Percentiles rank a stretch among this genome's conserved stretches.
Conservation (phyloP, 2,329 filamentous ascomycete genomes). For the Diaporthe australafricana region DNA sequence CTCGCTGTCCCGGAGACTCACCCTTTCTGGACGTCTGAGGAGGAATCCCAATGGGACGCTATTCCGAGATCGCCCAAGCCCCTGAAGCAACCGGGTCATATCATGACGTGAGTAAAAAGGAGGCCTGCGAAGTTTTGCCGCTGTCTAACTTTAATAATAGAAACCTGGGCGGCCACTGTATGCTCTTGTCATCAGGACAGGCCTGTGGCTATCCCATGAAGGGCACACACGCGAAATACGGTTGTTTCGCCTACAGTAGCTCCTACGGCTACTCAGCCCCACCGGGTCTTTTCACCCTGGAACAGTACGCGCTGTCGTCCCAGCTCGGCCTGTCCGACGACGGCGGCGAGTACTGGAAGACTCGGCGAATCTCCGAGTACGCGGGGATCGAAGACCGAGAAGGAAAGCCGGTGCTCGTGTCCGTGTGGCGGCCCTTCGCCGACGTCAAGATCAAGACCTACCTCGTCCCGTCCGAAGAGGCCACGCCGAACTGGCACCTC, state of each 20-base stretch:
- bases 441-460: conserved; percentile 76
- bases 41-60: conserved; percentile 68
- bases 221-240: conserved; percentile 85
- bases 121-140: background rate
- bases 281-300: conserved; percentile 79
- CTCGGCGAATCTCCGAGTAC: conserved; percentile 75
- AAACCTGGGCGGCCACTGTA: conserved; percentile 78
- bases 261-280: conserved; percentile 83
- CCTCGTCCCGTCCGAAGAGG: conserved; percentile 70
- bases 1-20: conserved; percentile 76
- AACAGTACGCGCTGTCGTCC: conserved; percentile 81
- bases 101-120: conserved; percentile 61
- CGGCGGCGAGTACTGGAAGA: conserved; percentile 82
- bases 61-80: conserved; percentile 68
- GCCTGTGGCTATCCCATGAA: conserved; percentile 87
- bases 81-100: conserved; percentile 78
- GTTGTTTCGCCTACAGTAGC: conserved; percentile 81
- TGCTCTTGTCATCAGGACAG: conserved; percentile 81
- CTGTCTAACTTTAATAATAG: conserved; percentile 47
- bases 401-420: conserved; percentile 71
- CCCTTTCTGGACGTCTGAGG: conserved; percentile 79
- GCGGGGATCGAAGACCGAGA: conserved; percentile 67
- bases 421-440: conserved; percentile 76
- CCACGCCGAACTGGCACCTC: conserved; percentile 76
- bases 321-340: conserved; percentile 83